These are phyloP conservation scores for Hypoxylon sp. DNA, from an alignment of 2,329 filamentous ascomycete genomes.

Conservation along the genomic window DNA sequence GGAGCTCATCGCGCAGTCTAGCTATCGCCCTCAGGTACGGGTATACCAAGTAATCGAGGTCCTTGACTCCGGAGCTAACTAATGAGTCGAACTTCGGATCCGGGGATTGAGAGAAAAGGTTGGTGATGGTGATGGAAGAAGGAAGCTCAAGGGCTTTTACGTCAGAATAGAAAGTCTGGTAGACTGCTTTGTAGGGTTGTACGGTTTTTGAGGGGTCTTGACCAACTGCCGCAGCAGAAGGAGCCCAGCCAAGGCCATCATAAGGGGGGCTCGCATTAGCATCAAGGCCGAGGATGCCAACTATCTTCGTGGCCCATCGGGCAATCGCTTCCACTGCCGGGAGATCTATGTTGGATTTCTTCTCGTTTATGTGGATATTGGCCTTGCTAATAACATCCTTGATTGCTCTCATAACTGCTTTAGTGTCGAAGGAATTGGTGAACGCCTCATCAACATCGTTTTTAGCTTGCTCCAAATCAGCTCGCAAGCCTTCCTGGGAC, in stretches of 20 bases:
- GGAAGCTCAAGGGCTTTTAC: conserved; percentile 57
- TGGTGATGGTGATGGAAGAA: conserved; percentile 54
- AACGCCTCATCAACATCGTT: conserved; percentile 67
- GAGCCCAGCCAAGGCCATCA: conserved; percentile 65
- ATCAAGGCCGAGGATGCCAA: conserved; percentile 85
- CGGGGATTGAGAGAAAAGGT: conserved; percentile 55
- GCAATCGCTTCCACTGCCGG: conserved; percentile 65
- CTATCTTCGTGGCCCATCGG: conserved; percentile 82
- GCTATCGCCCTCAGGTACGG: conserved; percentile 65
- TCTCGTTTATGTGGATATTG: conserved; percentile 67
- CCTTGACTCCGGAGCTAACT: conserved; percentile 55
- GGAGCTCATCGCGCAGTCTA: conserved; percentile 68
- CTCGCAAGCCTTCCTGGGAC: conserved; percentile 45
- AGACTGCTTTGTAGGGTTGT: conserved; percentile 57
- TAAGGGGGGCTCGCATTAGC: conserved; percentile 64
- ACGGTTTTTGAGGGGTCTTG: conserved; percentile 58
- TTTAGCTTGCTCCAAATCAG: conserved; percentile 62
- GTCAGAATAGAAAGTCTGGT: conserved; percentile 56
- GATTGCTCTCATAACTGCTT: conserved; percentile 79
- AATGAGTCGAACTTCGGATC: conserved; percentile 57
- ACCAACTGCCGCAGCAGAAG: conserved; percentile 48
- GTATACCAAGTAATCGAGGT: conserved; percentile 61
- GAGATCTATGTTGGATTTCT: conserved; percentile 56
- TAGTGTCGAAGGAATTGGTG: conserved; percentile 88
- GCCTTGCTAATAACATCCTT: conserved; percentile 79